Evolutionary conservation across 2,329 filamentous ascomycete genomes (phyloP).

Genomic region (Stagonosporopsis tanaceti): DNA sequence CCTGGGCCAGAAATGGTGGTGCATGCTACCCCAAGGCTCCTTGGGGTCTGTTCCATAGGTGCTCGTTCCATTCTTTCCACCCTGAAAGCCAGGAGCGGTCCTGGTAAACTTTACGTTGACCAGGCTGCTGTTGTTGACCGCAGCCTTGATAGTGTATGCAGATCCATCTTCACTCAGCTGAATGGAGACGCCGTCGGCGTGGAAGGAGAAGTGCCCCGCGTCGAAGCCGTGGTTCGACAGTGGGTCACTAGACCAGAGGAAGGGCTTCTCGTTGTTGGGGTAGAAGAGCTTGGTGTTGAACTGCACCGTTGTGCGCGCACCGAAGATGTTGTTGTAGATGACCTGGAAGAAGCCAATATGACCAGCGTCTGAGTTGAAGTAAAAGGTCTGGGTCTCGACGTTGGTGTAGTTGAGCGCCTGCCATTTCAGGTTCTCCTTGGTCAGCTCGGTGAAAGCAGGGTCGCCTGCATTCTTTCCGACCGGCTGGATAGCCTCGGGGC

Average conservation of each 20-base stretch:
- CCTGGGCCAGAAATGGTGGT: constrained; percentile 93
- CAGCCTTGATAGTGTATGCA: constrained; percentile 88
- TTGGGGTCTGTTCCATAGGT: constrained; percentile 85
- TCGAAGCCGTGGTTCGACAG: constrained; percentile 83
- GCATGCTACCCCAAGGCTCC: constrained; percentile 91
- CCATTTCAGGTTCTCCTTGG: constrained; percentile 84
- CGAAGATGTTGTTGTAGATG: constrained; percentile 96
- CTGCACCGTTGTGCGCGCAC: constrained; percentile 87
- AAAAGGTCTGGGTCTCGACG: constrained; percentile 96
- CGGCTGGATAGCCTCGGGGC: constrained; percentile 83
- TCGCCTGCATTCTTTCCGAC: constrained; percentile 82
- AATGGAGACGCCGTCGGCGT: constrained; percentile 83
- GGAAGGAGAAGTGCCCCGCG: constrained; percentile 82
- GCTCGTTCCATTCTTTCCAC: constrained; percentile 82
- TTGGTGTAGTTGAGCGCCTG: constrained; percentile 79
- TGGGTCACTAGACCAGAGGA: constrained; percentile 84
- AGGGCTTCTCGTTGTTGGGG: constrained; percentile 73
- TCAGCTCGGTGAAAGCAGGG: constrained; percentile 81
- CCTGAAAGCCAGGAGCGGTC: constrained; percentile 80
- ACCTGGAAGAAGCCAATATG: constrained; percentile 82
- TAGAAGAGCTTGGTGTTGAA: constrained; percentile 96
- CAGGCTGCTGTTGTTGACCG: constrained; percentile 78
- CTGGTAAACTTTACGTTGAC: constrained; percentile 86
- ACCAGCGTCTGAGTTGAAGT: constrained; percentile 82
- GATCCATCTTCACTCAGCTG: constrained; percentile 86